Conservation (phyloP, 1,139 yeast genomes). For the Keqinozyma sinolaborantium region DNA sequence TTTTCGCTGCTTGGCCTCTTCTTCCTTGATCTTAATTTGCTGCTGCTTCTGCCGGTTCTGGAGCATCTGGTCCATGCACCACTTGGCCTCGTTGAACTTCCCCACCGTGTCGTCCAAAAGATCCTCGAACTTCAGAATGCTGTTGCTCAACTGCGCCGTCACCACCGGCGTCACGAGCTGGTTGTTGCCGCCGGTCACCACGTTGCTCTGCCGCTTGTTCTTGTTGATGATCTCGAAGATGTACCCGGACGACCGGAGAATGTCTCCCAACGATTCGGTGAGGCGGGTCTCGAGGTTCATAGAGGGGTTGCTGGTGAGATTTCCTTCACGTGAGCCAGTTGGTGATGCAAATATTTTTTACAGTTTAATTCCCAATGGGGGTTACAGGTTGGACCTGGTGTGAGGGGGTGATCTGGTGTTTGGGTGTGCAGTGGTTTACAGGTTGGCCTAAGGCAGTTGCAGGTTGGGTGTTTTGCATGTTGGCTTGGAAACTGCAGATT, state of each 20-base stretch:
- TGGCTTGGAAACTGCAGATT: too few species aligned
- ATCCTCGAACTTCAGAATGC: slow-evolving; percentile 39
- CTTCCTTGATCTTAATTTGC: slow-evolving; percentile 38
- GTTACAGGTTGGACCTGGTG: too few species aligned
- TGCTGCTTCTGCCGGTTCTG: slow-evolving; percentile 43
- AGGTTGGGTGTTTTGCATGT: too few species aligned
- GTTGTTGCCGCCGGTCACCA: slow-evolving; percentile 42
- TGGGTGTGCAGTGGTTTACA: too few species aligned
- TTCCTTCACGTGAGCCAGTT: too few species aligned
- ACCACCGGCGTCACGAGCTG: slow-evolving; percentile 40
- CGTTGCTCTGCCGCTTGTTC: slow-evolving; percentile 40
- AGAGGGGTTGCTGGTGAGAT: too few species aligned
- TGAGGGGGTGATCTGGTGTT: too few species aligned
- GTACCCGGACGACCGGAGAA: slow-evolving; percentile 42
- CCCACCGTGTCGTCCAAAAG: slow-evolving; percentile 41
- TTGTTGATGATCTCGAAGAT: slow-evolving; percentile 43
- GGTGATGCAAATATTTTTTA: too few species aligned
- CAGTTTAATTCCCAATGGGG: too few species aligned
- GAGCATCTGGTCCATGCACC: slow-evolving; percentile 45
- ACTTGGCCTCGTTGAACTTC: slow-evolving; percentile 42
- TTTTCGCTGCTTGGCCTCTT: slow-evolving; percentile 26
- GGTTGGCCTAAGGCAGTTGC: too few species aligned
- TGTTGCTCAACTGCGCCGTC: slow-evolving; percentile 34
- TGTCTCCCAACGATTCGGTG: slow-evolving; percentile 38
- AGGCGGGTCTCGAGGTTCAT: slow-evolving; percentile 43